Evolutionary conservation across 2,329 filamentous ascomycete species (phyloP).

Genomic region (Colletotrichum sp.): DNA sequence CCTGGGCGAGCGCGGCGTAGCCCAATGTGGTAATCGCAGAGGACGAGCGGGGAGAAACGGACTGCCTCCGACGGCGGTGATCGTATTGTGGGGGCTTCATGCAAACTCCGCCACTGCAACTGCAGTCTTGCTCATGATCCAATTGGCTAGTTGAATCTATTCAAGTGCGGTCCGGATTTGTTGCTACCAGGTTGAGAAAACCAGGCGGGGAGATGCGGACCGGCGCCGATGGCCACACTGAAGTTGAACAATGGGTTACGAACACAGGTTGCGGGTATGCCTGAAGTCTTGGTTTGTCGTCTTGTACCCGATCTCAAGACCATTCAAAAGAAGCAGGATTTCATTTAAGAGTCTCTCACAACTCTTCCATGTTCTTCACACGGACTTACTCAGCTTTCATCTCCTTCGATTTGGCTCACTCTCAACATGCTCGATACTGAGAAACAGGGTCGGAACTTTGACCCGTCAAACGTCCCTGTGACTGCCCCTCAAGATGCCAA

Average conservation of each 20-base stretch:
- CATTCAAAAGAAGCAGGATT: background rate
- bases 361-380: background rate
- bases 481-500: background rate
- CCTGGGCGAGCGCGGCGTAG: background rate
- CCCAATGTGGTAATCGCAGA: background rate
- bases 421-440: background rate
- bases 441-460: background rate
- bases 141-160: background rate
- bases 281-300: background rate
- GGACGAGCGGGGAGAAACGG: background rate
- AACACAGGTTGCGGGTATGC: background rate
- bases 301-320: background rate
- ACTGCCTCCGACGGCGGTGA: background rate
- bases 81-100: background rate
- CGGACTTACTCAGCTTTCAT: no score
- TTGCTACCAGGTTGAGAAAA: background rate
- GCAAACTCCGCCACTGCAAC: background rate
- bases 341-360: background rate
- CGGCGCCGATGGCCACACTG: background rate
- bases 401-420: background rate
- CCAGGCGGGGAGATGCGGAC: background rate
- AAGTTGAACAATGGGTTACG: background rate
- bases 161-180: fast-evolving
- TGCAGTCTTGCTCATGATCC: background rate
- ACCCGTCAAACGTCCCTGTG: background rate